These are phyloP conservation scores for Crucibulum laeve DNA, from an alignment of 768 basidiomycete genomes.

Conservation along the genomic window DNA sequence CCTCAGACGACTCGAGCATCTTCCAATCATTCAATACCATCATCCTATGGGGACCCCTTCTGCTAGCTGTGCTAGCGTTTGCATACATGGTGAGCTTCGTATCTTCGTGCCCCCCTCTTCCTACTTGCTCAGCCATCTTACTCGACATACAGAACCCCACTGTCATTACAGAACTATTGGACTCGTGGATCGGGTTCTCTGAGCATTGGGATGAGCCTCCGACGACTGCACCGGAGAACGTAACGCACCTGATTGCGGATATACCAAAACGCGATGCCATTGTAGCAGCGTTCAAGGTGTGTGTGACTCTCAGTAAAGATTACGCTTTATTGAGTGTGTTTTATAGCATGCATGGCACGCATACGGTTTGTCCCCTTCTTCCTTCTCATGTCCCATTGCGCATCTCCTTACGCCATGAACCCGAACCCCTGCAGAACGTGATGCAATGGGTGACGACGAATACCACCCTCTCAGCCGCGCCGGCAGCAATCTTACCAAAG, in stretches of 20 bases:
- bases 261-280: conserved; percentile 61
- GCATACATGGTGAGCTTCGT: conserved; percentile 7
- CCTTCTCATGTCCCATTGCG: background rate
- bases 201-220: conserved; percentile 30
- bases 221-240: conserved; percentile 6
- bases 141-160: conserved; percentile 9
- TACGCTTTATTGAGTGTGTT: conserved; percentile 3
- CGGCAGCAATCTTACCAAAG: conserved; percentile 75
- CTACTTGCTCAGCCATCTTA: background rate
- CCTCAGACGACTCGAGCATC: too few species aligned
- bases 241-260: conserved; percentile 44
- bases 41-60: background rate
- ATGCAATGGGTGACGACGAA: conserved; percentile 91
- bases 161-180: conserved; percentile 19
- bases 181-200: conserved; percentile 36
- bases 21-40: background rate
- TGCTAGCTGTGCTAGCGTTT: background rate
- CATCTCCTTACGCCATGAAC: conserved; percentile 6
- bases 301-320: conserved; percentile 9
- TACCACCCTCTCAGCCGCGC: conserved; percentile 78
- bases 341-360: conserved; percentile 79
- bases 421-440: conserved; percentile 48
- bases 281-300: conserved; percentile 75
- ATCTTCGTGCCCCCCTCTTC: background rate
- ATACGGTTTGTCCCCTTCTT: conserved; percentile 53